Evolutionary conservation across 495 filamentous ascomycete genomes (phyloP), one percentile per base, ranked within the genome.

Genomic region (Lophiostoma macrostomum): DNA sequence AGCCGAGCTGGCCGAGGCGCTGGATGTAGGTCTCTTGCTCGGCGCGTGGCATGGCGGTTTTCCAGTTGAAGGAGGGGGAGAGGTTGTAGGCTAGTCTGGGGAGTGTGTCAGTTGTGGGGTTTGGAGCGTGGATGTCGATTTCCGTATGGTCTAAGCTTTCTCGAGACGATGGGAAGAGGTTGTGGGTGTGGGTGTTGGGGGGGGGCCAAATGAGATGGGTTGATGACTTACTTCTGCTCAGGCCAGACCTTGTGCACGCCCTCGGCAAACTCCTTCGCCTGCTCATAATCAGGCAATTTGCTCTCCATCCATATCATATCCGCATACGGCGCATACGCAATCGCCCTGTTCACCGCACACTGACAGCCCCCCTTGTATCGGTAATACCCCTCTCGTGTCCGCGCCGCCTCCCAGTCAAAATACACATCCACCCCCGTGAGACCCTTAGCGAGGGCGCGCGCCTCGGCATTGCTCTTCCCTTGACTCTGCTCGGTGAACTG

Each of bases 281-380:
- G 93, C 34, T 76, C 71, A 72, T 82, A 97, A 69, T 97, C 93
- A 36, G 93, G 93, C 48, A 95, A 76, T 72, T 95, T 95, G 75
- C 83, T 88, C 81, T 98, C 93, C 93, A 98, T 98, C 93, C 93
- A 98, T 70, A 98, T 88, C 62, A 95, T 77, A 65, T 98, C 93
- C 38, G 85, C 84, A 73, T 95, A 96, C 7, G 93, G 94, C 2
- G 90, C 94, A 66, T 90, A 98, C 2, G 93, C 88, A 34, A 94
- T 73, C 4, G 89, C 93, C 29, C 93, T 82, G 76, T 95, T 95
- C 62, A 98, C 78, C 24, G 89, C 88, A 66, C 89, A 96, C 65
- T 89, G 83, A 60, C 88, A 95, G 48, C 93, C 93, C 52, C 94
- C 93, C 69, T 86, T 73, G 67, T 95, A 84, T 35, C 93, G 77